Conservation (phyloP, 1,139 yeast genomes). For the Diutina scorzettiae region DNA sequence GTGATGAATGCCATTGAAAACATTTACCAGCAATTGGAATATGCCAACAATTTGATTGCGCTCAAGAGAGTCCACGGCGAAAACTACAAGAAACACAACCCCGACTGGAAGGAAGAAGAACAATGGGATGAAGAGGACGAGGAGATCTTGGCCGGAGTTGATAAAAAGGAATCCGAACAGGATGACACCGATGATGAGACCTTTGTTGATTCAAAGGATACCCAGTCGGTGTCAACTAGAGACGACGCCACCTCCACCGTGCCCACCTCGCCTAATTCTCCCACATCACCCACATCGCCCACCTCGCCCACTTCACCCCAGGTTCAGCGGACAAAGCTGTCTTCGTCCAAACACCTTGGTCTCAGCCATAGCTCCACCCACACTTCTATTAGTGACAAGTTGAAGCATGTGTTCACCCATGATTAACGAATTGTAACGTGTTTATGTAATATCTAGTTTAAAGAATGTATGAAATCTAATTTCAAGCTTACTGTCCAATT, state of each 20-base stretch:
- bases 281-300: no score
- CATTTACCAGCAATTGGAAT: constrained; percentile 70
- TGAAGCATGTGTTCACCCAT: background rate
- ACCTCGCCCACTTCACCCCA: no score
- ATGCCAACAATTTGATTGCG: constrained; percentile 28
- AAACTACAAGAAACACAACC: constrained; percentile 5
- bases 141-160: background rate
- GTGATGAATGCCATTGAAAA: constrained; percentile 64
- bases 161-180: background rate
- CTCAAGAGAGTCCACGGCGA: background rate
- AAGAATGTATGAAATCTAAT: no score
- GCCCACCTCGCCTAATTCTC: no score
- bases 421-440: no score
- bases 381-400: no score
- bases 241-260: no score
- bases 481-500: no score
- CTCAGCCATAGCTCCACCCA: no score
- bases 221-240: background rate
- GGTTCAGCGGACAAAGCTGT: no score
- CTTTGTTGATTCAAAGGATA: background rate
- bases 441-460: no score
- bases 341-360: no score
- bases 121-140: constrained; percentile 2
- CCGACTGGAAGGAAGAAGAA: constrained; percentile 5
- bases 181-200: background rate